phyloP scores from a whole-genome alignment of 495 filamentous ascomycete genomes.

The Astrothelium macrocarpum region DNA sequence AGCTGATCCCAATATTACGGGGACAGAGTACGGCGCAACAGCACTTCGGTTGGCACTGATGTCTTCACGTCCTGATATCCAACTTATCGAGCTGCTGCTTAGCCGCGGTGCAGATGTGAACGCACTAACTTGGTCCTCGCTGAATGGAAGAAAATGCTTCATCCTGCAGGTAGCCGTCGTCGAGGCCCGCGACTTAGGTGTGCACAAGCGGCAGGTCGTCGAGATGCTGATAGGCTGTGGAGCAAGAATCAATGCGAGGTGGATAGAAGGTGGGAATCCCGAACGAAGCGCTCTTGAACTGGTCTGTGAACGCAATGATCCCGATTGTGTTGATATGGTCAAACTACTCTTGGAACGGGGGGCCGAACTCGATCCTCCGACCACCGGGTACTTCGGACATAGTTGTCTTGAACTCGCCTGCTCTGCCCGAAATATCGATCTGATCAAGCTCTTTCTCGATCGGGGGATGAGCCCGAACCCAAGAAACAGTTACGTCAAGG shows the following conservation, averaged over 20 bases:
- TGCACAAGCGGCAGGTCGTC: neutral
- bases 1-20: neutral
- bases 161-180: neutral
- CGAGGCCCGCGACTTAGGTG: neutral
- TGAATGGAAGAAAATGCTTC: neutral
- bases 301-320: neutral
- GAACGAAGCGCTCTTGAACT: neutral
- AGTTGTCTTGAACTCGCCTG: neutral
- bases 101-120: neutral
- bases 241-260: neutral
- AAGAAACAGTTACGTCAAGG: neutral
- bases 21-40: neutral
- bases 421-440: neutral
- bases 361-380: neutral
- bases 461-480: neutral
- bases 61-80: neutral
- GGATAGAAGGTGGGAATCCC: neutral
- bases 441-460: neutral
- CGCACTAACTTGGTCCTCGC: neutral
- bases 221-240: neutral
- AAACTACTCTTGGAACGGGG: neutral
- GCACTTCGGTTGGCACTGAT: neutral
- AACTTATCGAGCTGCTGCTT: neutral
- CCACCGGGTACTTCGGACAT: neutral
- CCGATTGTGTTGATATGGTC: neutral